These are phyloP conservation scores for Bromus sterilis DNA, from an alignment of 176 grass and related monocot genomes.

Conservation along the genomic window DNA sequence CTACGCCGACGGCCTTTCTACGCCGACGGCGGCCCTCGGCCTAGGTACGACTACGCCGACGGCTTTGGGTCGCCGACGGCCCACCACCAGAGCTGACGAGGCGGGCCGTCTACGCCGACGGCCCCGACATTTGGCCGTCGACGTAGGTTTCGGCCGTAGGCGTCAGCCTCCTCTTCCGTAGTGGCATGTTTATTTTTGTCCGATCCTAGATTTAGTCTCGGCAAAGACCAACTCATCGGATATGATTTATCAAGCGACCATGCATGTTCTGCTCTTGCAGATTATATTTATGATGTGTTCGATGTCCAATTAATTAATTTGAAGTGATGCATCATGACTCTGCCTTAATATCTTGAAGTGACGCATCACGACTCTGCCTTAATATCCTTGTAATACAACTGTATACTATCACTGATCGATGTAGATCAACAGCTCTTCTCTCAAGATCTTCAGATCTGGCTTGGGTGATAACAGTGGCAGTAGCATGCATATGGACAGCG, in stretches of 20 bases:
- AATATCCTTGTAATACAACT: neutral
- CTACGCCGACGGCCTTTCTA: no score
- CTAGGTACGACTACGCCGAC: no score
- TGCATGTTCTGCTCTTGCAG: slow-evolving; percentile 1
- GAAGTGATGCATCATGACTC: neutral
- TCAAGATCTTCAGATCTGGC: neutral
- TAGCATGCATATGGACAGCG: neutral
- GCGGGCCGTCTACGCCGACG: no score
- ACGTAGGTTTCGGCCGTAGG: no score
- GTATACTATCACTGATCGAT: neutral
- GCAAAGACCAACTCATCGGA: neutral
- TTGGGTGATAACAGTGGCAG: neutral
- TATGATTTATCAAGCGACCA: slow-evolving; percentile 4
- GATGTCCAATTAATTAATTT: neutral
- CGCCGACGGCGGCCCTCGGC: no score
- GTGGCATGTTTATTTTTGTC: neutral
- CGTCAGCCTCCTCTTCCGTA: no score
- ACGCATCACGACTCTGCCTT: neutral
- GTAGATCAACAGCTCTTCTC: neutral
- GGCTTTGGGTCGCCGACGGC: no score
- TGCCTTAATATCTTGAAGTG: neutral
- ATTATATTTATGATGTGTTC: neutral
- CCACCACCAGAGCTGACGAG: no score
- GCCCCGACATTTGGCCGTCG: no score
- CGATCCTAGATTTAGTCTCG: neutral